Evolutionary conservation across 139 green algal species (phyloP).

Genomic region (Chlamydomonas urium): DNA sequence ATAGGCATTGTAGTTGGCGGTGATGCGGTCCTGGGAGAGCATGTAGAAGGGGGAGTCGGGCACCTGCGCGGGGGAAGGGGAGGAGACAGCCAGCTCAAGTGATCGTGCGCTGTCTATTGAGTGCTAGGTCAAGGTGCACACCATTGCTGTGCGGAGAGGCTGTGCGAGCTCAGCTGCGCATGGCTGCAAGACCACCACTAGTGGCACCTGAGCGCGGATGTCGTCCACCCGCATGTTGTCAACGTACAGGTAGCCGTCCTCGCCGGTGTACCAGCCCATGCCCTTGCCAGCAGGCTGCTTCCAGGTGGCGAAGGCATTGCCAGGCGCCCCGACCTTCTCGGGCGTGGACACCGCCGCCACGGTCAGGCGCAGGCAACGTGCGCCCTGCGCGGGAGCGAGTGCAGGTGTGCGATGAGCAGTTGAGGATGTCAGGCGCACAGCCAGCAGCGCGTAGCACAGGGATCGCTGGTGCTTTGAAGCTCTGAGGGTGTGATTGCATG

Average conservation of each 20-base stretch:
- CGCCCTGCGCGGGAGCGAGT: no score
- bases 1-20: slow-evolving; percentile 81
- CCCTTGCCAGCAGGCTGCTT: slow-evolving; percentile 49
- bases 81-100: background rate
- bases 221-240: slow-evolving; percentile 82
- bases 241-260: slow-evolving; percentile 91
- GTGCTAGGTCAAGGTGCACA: no score
- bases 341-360: background rate
- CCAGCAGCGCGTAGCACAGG: no score
- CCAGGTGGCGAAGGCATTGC: slow-evolving; percentile 19
- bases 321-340: no score
- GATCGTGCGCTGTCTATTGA: background rate
- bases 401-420: no score
- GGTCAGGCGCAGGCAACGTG: no score
- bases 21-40: slow-evolving; percentile 76
- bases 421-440: no score
- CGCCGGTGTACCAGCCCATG: slow-evolving; percentile 76
- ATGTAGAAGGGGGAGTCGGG: slow-evolving; percentile 87
- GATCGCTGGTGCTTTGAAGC: no score
- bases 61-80: slow-evolving; percentile 27
- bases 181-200: slow-evolving; percentile 28
- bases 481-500: no score
- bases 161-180: no score
- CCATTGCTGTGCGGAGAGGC: no score
- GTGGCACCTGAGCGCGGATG: slow-evolving; percentile 64